Conservation (phyloP, 108 stramenopile genomes). For the Pseudonitzschia multiseries region DNA sequence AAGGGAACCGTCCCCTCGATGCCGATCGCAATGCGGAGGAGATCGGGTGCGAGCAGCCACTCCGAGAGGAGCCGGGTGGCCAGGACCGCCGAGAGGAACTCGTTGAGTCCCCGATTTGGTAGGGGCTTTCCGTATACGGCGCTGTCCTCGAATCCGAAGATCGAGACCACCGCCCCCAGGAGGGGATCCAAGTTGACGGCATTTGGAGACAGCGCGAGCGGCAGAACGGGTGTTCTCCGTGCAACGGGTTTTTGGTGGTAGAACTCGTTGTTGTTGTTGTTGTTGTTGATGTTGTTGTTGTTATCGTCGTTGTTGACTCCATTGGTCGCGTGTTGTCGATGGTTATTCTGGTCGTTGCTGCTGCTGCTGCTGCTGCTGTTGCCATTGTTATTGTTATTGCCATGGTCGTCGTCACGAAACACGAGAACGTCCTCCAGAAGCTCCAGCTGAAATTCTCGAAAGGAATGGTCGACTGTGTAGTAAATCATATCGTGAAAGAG, state of each 20-base stretch:
- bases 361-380: too few species aligned
- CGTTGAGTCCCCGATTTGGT: conserved; percentile 41
- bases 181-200: not conserved
- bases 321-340: too few species aligned
- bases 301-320: too few species aligned
- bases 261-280: too few species aligned
- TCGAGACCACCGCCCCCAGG: conserved; percentile 10
- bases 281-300: too few species aligned
- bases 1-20: conserved; percentile 78
- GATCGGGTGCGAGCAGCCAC: conserved; percentile 21
- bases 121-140: conserved; percentile 8
- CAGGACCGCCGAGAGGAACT: conserved; percentile 55
- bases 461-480: conserved; percentile 46
- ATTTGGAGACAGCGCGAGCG: not conserved
- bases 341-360: too few species aligned
- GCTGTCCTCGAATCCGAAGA: conserved; percentile 22
- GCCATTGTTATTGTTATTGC: too few species aligned
- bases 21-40: conserved; percentile 50
- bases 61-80: conserved; percentile 36
- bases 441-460: conserved; percentile 32
- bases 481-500: conserved; percentile 65
- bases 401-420: too few species aligned
- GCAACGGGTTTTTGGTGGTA: too few species aligned
- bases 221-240: not conserved
- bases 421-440: conserved; percentile 30